Evolutionary conservation across 805 yeast genomes (phyloP).

Genomic region (Lachancea sp.): DNA sequence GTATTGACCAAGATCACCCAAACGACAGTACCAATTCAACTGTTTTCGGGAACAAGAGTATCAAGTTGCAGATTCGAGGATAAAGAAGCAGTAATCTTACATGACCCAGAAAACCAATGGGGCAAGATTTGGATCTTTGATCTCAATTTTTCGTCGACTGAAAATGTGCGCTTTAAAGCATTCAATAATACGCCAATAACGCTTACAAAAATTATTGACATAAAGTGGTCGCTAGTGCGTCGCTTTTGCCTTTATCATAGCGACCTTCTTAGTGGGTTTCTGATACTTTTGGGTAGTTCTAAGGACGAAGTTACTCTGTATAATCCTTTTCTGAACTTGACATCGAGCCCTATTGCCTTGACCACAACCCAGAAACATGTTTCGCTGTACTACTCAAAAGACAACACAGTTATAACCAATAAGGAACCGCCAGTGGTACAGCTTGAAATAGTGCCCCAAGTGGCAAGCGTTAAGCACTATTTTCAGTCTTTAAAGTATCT

Average conservation of each 20-base stretch:
- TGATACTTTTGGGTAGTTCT: constrained; percentile 13
- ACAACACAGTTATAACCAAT: background rate
- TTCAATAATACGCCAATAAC: constrained; percentile 25
- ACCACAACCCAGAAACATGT: constrained; percentile 3
- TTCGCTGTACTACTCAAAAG: constrained; percentile 2
- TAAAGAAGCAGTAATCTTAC: constrained; percentile 56
- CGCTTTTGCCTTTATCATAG: constrained; percentile 12
- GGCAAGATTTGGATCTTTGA: constrained; percentile 44
- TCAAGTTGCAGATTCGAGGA: constrained; percentile 40
- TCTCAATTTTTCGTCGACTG: constrained; percentile 21
- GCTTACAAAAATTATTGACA: constrained; percentile 11
- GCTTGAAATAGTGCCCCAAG: background rate
- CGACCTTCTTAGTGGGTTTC: constrained; percentile 12
- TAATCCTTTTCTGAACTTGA: constrained; percentile 28
- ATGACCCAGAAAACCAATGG: constrained; percentile 38
- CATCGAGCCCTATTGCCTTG: constrained; percentile 36
- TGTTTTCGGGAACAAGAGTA: constrained; percentile 32
- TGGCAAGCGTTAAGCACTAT: constrained; percentile 1
- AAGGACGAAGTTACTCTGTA: constrained; percentile 31
- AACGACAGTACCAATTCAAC: constrained; percentile 29
- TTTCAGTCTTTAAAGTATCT: constrained; percentile 40
- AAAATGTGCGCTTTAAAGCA: constrained; percentile 23
- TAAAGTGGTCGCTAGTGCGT: constrained; percentile 6
- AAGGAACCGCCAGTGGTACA: background rate
- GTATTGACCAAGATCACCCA: constrained; percentile 58